Conservation (phyloP, 225 moss, liverwort and hornwort species). For the Sphagnum tenellum region DNA sequence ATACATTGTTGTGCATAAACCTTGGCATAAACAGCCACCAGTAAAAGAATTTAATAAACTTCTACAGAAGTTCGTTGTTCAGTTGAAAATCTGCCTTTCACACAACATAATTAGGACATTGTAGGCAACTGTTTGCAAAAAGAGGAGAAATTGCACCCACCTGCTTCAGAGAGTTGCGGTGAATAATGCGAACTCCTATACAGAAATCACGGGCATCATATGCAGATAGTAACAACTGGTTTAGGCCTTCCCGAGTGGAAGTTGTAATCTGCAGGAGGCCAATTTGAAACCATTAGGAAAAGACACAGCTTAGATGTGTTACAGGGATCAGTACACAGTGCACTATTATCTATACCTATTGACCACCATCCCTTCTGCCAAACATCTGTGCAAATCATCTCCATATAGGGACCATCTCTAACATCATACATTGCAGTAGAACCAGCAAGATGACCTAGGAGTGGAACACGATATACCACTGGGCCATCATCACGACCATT, state of each 20-base stretch:
- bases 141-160: constrained; percentile 16
- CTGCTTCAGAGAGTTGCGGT: constrained; percentile 66
- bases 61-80: no score
- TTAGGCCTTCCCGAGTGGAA: constrained; percentile 65
- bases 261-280: constrained; percentile 43
- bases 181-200: constrained; percentile 81
- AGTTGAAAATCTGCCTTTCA: no score
- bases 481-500: constrained; percentile 98
- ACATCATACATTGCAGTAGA: neutral
- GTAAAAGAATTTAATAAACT: no score
- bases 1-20: no score
- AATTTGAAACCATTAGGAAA: neutral
- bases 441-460: neutral
- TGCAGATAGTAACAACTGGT: constrained; percentile 69
- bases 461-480: constrained; percentile 37
- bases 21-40: no score
- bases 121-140: no score
- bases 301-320: neutral
- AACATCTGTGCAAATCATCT: no score
- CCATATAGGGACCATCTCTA: no score
- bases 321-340: no score
- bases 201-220: constrained; percentile 87
- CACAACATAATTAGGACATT: no score
- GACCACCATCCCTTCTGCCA: no score
- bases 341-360: no score